Percentiles rank a stretch among this genome's conserved stretches.
These are phyloP conservation scores for Stagonosporopsis vannaccii DNA, from an alignment of 2,329 filamentous ascomycete genomes.

Conservation along the genomic window DNA sequence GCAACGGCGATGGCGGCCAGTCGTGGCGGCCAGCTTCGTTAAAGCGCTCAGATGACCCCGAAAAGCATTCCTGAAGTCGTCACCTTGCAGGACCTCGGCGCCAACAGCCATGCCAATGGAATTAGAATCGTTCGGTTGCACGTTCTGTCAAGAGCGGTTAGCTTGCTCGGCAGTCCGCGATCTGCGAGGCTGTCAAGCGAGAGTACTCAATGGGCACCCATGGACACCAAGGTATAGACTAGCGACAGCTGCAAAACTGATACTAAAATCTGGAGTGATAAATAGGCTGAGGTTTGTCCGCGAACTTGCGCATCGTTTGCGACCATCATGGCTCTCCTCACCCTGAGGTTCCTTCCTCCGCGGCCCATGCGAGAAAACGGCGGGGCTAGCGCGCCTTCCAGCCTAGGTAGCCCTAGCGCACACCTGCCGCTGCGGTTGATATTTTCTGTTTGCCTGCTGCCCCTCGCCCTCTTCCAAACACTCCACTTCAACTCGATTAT, in stretches of 20 bases:
- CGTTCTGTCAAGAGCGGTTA: slow-evolving; percentile 26
- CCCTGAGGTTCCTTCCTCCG: slow-evolving; percentile 1
- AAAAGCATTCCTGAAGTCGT: slow-evolving; percentile 2
- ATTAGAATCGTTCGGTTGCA: slow-evolving; percentile 22
- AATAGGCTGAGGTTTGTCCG: slow-evolving; percentile 9
- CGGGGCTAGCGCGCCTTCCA: slow-evolving; percentile 22
- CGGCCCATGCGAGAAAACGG: slow-evolving; percentile 13
- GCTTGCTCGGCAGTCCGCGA: slow-evolving; percentile 21
- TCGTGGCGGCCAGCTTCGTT: background rate
- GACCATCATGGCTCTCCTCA: slow-evolving; percentile 1
- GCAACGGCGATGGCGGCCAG: background rate
- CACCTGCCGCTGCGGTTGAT: slow-evolving; percentile 23
- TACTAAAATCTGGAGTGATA: background rate
- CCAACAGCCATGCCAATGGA: slow-evolving; percentile 5
- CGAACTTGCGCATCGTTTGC: background rate
- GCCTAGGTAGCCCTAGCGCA: slow-evolving; percentile 18
- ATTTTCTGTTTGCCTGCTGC: slow-evolving; percentile 33
- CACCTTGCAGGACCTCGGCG: slow-evolving; percentile 6
- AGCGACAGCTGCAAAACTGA: slow-evolving; percentile 2
- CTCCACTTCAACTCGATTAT: slow-evolving; percentile 26
- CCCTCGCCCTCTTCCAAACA: slow-evolving; percentile 24
- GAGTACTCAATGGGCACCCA: slow-evolving; percentile 20
- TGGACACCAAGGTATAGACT: slow-evolving; percentile 16
- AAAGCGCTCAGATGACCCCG: background rate
- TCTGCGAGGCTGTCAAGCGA: slow-evolving; percentile 24